Conservation (phyloP, 2,329 filamentous ascomycete species). For the Ophiostoma piceae region DNA sequence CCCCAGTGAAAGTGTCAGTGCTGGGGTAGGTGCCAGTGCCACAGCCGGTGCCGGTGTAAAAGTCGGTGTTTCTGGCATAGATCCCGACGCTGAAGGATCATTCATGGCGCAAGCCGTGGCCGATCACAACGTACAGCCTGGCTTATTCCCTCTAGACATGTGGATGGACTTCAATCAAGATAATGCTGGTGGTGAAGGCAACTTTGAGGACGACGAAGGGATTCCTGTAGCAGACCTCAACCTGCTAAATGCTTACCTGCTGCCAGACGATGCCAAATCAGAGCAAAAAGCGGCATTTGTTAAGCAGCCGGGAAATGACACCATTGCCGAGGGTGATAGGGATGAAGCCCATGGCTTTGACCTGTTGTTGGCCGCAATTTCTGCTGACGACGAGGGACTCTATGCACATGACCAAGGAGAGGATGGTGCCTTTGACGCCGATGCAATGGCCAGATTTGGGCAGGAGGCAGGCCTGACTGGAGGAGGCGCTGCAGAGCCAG, state of each 20-base stretch:
- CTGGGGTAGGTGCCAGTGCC: background rate
- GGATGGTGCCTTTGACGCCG: background rate
- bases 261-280: background rate
- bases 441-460: background rate
- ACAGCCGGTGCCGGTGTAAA: background rate
- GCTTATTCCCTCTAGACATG: background rate
- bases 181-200: background rate
- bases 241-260: background rate
- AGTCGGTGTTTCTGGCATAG: background rate
- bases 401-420: background rate
- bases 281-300: background rate
- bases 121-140: background rate
- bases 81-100: background rate
- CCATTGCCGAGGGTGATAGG: background rate
- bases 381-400: background rate
- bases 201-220: background rate
- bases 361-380: background rate
- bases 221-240: background rate
- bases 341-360: background rate
- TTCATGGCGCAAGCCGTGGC: background rate
- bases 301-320: background rate
- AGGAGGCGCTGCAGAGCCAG: background rate
- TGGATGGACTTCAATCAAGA: background rate
- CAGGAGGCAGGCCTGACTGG: background rate
- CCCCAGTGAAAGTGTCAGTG: background rate